These are phyloP conservation scores for Curvularia verruculosa DNA, from an alignment of 2,329 filamentous ascomycete genomes.

Conservation along the genomic window DNA sequence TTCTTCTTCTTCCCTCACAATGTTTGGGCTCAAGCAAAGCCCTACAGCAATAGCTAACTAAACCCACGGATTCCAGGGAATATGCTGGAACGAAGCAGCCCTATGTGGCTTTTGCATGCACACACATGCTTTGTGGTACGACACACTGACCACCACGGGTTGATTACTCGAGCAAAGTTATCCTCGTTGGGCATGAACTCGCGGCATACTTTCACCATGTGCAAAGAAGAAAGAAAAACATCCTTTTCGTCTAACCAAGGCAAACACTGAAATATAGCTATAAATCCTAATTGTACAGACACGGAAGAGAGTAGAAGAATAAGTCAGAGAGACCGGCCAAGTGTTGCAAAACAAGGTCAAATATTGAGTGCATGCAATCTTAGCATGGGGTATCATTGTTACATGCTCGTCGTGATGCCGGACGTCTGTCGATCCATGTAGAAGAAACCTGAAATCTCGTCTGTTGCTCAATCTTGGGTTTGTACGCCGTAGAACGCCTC, in stretches of 20 bases:
- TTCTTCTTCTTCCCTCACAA: neutral
- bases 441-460: constrained; percentile 16
- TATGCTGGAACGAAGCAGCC: constrained; percentile 7
- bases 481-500: constrained; percentile 18
- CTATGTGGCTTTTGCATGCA: constrained; percentile 9
- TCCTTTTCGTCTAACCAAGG: neutral
- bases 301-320: neutral
- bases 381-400: constrained; percentile 22
- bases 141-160: neutral
- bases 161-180: neutral
- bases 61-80: too few species aligned
- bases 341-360: constrained; percentile 7
- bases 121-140: constrained; percentile 12
- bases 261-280: constrained; percentile 4
- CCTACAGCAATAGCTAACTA: too few species aligned
- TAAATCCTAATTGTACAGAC: constrained; percentile 13
- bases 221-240: too few species aligned
- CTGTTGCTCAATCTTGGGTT: constrained; percentile 19
- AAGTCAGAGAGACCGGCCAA: constrained; percentile 6
- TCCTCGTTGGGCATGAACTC: neutral
- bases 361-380: constrained; percentile 14
- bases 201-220: neutral
- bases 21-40: neutral
- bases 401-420: constrained; percentile 18
- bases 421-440: constrained; percentile 20